Conservation (phyloP, 2,329 filamentous ascomycete species). For the Penicillium brasilianum region DNA sequence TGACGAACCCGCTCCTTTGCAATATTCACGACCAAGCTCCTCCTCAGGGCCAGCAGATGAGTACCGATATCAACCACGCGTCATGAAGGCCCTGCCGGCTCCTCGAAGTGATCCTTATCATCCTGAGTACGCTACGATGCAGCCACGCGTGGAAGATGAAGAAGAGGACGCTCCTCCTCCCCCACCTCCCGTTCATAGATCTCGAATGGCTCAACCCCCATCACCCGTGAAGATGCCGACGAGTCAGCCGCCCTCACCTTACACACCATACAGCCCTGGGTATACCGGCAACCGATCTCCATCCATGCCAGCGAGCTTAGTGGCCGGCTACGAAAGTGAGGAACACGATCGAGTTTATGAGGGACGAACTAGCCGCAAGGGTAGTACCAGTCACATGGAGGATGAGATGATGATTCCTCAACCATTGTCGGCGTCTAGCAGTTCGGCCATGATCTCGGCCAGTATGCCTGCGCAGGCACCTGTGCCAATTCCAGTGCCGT, state of each 20-base stretch:
- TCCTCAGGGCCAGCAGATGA: slow-evolving; percentile 28
- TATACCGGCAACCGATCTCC: slow-evolving; percentile 34
- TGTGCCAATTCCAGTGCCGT: slow-evolving; percentile 19
- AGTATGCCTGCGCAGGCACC: slow-evolving; percentile 16
- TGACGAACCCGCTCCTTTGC: slow-evolving; percentile 27
- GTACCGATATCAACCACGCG: slow-evolving; percentile 34
- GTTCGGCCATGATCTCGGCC: slow-evolving; percentile 14
- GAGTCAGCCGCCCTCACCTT: slow-evolving; percentile 37
- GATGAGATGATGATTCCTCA: slow-evolving; percentile 35
- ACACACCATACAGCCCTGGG: slow-evolving; percentile 32
- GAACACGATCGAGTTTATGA: slow-evolving; percentile 41
- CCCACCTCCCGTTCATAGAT: slow-evolving; percentile 44
- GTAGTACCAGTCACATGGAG: slow-evolving; percentile 32
- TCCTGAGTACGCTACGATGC: slow-evolving; percentile 51
- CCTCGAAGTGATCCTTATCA: slow-evolving; percentile 38
- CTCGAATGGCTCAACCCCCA: slow-evolving; percentile 35
- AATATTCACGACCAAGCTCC: slow-evolving; percentile 24
- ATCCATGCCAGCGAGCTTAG: slow-evolving; percentile 47
- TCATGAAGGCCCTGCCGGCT: slow-evolving; percentile 32
- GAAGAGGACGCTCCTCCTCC: slow-evolving; percentile 45
- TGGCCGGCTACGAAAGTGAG: slow-evolving; percentile 48
- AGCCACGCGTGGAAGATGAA: slow-evolving; percentile 55
- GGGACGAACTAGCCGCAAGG: slow-evolving; percentile 32
- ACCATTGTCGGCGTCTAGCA: slow-evolving; percentile 22
- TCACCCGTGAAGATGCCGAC: slow-evolving; percentile 26